These are phyloP conservation scores for Chloris gayana DNA, from an alignment of 176 grass and related monocot genomes.

Conservation along the genomic window DNA sequence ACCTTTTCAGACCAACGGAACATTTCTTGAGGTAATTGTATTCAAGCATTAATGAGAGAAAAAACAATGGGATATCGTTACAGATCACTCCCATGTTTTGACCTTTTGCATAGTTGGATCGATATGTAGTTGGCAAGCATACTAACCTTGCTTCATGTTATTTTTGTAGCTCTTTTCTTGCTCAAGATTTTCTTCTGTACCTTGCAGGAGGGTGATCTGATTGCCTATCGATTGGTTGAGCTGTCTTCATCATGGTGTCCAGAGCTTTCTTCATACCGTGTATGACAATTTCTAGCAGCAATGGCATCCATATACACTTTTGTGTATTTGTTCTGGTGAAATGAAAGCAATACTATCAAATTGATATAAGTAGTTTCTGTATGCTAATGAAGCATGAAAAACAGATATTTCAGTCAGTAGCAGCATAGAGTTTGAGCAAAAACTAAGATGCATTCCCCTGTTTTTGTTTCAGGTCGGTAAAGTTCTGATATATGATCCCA, in stretches of 20 bases:
- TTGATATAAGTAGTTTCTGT: not conserved
- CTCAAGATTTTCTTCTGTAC: not conserved
- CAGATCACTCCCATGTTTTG: not conserved
- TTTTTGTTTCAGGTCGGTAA: conserved; percentile 72
- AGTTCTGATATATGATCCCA: conserved; percentile 72
- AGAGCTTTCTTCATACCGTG: conserved; percentile 78
- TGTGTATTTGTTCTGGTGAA: conserved; percentile 32
- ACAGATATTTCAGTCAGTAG: not conserved
- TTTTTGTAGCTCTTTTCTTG: conserved; percentile 13
- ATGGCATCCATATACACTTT: not conserved
- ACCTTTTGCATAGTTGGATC: not conserved
- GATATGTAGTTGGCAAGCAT: conserved; percentile 2
- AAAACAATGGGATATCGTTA: not conserved
- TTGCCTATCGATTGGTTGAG: conserved; percentile 85
- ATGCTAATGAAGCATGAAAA: not conserved
- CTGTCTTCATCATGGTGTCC: conserved; percentile 88
- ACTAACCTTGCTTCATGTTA: conserved; percentile 27
- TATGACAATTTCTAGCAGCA: conserved; percentile 45
- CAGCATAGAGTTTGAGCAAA: not conserved
- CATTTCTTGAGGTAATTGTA: not conserved
- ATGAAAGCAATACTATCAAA: conserved; percentile 1
- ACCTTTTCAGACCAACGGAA: not conserved
- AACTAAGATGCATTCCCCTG: conserved; percentile 12
- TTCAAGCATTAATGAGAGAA: not conserved
- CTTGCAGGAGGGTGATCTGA: conserved; percentile 81